phyloP scores from a whole-genome alignment of 2,329 filamentous ascomycete genomes.

The Claviceps africana region DNA sequence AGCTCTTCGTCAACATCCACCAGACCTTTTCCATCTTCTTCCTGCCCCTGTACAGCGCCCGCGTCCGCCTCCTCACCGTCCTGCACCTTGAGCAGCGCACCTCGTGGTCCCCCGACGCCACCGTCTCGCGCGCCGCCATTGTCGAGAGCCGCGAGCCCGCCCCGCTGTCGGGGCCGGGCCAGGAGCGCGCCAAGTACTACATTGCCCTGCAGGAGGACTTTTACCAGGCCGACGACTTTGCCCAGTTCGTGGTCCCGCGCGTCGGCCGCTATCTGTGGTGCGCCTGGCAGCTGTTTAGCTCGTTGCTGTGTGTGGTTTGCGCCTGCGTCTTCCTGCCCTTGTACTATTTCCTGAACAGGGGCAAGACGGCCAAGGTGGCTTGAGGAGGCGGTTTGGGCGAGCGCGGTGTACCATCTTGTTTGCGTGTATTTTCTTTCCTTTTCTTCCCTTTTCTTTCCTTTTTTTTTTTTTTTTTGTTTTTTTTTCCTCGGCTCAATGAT shows the following conservation, averaged over 20 bases:
- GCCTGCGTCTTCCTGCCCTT: constrained; percentile 27
- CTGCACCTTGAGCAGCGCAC: constrained; percentile 42
- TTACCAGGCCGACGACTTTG: constrained; percentile 63
- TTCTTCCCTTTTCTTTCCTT: no score
- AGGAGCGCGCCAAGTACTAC: constrained; percentile 39
- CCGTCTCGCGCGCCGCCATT: constrained; percentile 1
- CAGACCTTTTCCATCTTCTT: constrained; percentile 70
- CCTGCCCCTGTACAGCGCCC: constrained; percentile 58
- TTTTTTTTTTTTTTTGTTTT: no score
- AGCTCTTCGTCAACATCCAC: constrained; percentile 59
- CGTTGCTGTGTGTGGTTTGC: constrained; percentile 49
- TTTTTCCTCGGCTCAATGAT: no score
- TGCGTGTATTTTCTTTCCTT: no score
- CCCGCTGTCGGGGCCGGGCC: constrained; percentile 8
- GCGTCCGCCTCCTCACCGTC: constrained; percentile 54
- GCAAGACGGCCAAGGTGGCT: constrained; percentile 5
- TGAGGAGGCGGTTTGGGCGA: neutral
- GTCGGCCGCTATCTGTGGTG: constrained; percentile 41
- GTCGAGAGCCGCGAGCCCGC: constrained; percentile 7
- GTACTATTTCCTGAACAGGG: constrained; percentile 19
- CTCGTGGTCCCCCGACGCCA: constrained; percentile 11
- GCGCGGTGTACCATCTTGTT: no score
- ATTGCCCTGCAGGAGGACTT: constrained; percentile 67
- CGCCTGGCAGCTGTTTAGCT: constrained; percentile 49
- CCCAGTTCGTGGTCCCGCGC: constrained; percentile 56